Percentiles rank a stretch among this genome's conserved stretches.
Conservation (phyloP, 1,284 basidiomycete species). For the Rhodotorula mucilaginosa region DNA sequence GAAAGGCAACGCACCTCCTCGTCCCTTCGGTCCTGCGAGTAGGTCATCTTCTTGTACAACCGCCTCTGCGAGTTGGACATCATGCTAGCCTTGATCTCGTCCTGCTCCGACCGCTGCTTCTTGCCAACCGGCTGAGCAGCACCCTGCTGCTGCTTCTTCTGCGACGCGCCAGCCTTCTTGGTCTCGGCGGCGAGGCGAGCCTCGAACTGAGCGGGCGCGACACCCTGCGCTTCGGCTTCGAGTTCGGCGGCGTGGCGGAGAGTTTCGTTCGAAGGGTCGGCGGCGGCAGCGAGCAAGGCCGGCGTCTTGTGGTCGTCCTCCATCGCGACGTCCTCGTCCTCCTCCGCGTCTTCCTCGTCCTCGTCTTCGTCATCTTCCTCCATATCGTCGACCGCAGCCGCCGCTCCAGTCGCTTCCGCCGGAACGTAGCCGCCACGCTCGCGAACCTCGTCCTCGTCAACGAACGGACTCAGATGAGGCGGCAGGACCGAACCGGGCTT, state of each 20-base stretch:
- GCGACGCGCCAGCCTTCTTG: constrained; percentile 56
- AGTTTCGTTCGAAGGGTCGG: constrained; percentile 62
- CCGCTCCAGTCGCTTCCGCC: constrained; percentile 55
- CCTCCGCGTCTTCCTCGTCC: constrained; percentile 47
- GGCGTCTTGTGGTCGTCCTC: constrained; percentile 25
- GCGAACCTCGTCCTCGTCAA: constrained; percentile 63
- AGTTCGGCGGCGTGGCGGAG: constrained; percentile 85
- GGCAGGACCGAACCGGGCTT: constrained; percentile 82
- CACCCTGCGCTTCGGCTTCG: constrained; percentile 84
- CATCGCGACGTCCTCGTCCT: constrained; percentile 42
- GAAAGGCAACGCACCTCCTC: constrained; percentile 65
- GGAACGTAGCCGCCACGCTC: constrained; percentile 52
- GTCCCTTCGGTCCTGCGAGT: constrained; percentile 68
- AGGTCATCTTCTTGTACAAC: constrained; percentile 93
- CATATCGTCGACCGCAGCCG: constrained; percentile 45
- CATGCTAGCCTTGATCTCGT: constrained; percentile 97
- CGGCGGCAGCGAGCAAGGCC: constrained; percentile 59
- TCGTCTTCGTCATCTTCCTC: constrained; percentile 50
- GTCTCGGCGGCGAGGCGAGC: constrained; percentile 58
- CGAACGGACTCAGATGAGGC: constrained; percentile 95
- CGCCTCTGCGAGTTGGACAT: constrained; percentile 96
- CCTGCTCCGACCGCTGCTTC: constrained; percentile 57
- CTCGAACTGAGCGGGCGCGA: constrained; percentile 79
- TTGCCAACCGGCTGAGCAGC: constrained; percentile 43
- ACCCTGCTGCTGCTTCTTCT: constrained; percentile 60